These are phyloP conservation scores for Leccinum uliginosum DNA, from an alignment of 768 basidiomycete genomes.

Conservation along the genomic window DNA sequence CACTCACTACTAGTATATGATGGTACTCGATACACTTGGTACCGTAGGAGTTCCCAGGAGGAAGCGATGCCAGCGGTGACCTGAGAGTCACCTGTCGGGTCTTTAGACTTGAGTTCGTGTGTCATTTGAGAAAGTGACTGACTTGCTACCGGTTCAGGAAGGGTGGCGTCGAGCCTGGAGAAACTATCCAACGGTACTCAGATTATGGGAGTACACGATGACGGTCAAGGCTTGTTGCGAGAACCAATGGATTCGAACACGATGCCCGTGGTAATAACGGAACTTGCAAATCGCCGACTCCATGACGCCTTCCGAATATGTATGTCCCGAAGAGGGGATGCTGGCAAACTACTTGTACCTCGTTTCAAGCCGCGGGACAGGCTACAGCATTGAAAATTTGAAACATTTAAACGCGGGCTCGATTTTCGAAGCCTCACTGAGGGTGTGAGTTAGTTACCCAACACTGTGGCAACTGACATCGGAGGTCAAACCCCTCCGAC, in stretches of 20 bases:
- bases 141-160: conserved; percentile 9
- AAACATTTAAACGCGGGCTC: neutral
- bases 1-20: conserved; percentile 8
- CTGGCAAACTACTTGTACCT: neutral
- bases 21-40: neutral
- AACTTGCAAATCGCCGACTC: conserved; percentile 17
- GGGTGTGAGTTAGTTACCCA: neutral
- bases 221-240: neutral
- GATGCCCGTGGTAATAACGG: conserved; percentile 17
- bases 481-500: conserved; percentile 25
- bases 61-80: neutral
- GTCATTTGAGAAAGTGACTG: neutral
- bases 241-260: neutral
- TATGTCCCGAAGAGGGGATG: neutral
- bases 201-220: neutral
- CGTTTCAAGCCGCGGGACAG: conserved; percentile 3
- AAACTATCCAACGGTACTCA: neutral
- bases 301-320: conserved; percentile 3
- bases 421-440: too few relatives aligned
- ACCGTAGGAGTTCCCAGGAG: neutral
- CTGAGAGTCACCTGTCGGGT: neutral
- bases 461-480: conserved; percentile 10
- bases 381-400: neutral
- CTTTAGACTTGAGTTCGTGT: neutral
- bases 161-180: neutral